Evolutionary conservation across 257 asterid species (phyloP).

Genomic region (Solanum sejunctum): DNA sequence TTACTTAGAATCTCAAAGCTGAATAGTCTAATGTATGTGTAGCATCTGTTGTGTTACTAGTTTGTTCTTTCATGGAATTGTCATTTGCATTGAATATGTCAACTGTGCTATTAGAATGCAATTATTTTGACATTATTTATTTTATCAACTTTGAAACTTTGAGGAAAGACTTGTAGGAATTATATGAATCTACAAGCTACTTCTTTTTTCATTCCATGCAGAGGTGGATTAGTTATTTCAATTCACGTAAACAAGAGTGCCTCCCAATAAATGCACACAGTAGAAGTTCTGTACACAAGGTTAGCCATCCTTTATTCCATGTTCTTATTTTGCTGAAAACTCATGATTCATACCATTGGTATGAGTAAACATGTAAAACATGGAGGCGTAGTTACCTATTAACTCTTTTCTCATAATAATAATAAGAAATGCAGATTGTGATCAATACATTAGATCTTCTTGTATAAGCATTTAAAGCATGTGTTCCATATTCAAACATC

Average conservation of each 20-base stretch:
- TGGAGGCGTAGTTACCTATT: neutral
- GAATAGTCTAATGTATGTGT: neutral
- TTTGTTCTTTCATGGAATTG: neutral
- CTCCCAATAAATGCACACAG: conserved; percentile 85
- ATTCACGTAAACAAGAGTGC: conserved; percentile 66
- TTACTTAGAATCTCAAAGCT: neutral
- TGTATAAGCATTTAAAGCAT: neutral
- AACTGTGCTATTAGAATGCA: neutral
- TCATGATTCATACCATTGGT: neutral
- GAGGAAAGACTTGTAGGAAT: neutral
- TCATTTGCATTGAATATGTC: neutral
- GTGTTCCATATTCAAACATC: neutral
- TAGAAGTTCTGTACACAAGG: conserved; percentile 79
- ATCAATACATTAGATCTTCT: neutral
- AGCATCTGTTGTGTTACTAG: neutral
- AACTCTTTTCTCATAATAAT: neutral
- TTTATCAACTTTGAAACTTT: neutral
- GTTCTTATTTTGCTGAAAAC: neutral
- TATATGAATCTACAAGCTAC: neutral
- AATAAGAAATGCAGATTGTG: neutral
- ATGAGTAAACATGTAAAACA: neutral
- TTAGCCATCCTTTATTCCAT: conserved; percentile 16
- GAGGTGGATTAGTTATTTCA: conserved; percentile 66
- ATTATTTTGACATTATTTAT: neutral
- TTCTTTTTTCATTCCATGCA: conserved; percentile 20